Evolutionary conservation across 1,284 basidiomycete species (phyloP).

Genomic region (Ustilago trichophora): DNA sequence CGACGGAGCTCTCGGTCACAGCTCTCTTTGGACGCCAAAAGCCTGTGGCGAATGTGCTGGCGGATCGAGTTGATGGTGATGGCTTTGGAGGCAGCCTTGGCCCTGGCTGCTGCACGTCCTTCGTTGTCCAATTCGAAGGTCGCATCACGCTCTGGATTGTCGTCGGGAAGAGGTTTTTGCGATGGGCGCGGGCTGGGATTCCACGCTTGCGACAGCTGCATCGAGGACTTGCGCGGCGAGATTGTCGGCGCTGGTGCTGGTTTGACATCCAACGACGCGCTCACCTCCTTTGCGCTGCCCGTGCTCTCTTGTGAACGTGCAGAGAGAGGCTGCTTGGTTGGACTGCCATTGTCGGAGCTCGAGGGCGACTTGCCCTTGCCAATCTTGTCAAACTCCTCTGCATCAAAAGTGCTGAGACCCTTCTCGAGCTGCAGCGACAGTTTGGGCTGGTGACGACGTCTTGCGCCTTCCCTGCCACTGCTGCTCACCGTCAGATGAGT

Average conservation of each 20-base stretch:
- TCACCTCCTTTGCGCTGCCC: slow-evolving; percentile 16
- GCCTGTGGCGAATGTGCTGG: slow-evolving; percentile 89
- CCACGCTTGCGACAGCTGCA: slow-evolving; percentile 33
- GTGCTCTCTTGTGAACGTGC: slow-evolving; percentile 24
- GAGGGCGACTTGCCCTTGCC: slow-evolving; percentile 33
- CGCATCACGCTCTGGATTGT: slow-evolving; percentile 12
- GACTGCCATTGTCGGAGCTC: slow-evolving; percentile 14
- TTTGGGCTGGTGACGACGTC: slow-evolving; percentile 46
- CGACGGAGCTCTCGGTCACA: slow-evolving; percentile 94
- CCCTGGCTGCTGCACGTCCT: slow-evolving; percentile 21
- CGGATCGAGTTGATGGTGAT: slow-evolving; percentile 75
- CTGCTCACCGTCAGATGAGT: slow-evolving; percentile 35
- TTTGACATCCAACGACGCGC: slow-evolving; percentile 17
- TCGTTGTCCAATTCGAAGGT: slow-evolving; percentile 34
- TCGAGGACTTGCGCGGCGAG: slow-evolving; percentile 24
- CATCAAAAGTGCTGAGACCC: slow-evolving; percentile 55
- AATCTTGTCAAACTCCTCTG: slow-evolving; percentile 52
- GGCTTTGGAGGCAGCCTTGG: slow-evolving; percentile 42
- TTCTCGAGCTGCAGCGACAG: slow-evolving; percentile 58
- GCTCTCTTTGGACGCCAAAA: slow-evolving; percentile 90
- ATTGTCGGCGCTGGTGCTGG: slow-evolving; percentile 6
- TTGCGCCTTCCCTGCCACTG: slow-evolving; percentile 21
- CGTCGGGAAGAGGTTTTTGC: slow-evolving; percentile 6
- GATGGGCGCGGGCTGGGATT: slow-evolving; percentile 12
- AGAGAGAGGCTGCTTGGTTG: slow-evolving; percentile 28